These are phyloP conservation scores for Xylaria palmicola DNA, from an alignment of 495 filamentous ascomycete genomes.

Conservation along the genomic window DNA sequence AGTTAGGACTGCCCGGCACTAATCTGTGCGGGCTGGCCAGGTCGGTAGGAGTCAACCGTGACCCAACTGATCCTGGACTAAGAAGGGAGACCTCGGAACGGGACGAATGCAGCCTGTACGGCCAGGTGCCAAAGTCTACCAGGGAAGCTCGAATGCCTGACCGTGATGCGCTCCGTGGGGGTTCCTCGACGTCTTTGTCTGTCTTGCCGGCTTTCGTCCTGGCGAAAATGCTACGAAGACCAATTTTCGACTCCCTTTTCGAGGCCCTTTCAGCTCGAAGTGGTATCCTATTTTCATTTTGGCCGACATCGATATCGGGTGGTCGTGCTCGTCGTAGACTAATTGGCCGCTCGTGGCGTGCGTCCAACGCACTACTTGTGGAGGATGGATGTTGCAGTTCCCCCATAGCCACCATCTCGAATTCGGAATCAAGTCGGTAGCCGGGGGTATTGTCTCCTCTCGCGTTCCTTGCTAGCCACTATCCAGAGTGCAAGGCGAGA, in stretches of 20 bases:
- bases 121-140: slow-evolving; percentile 43
- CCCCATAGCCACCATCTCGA: not conserved
- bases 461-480: not conserved
- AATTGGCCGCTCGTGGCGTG: slow-evolving; percentile 23
- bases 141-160: slow-evolving; percentile 43
- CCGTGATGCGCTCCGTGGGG: slow-evolving; percentile 23
- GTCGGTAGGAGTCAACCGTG: slow-evolving; percentile 11
- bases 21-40: not conserved
- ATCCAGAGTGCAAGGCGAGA: not conserved
- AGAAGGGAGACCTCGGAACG: slow-evolving; percentile 42
- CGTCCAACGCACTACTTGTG: slow-evolving; percentile 19
- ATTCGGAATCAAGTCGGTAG: not conserved
- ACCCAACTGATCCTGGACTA: slow-evolving; percentile 15
- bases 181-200: slow-evolving; percentile 25
- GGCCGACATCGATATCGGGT: slow-evolving; percentile 23
- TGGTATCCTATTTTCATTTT: slow-evolving; percentile 21
- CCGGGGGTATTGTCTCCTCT: not conserved
- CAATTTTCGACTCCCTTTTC: slow-evolving; percentile 48
- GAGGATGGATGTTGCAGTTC: not conserved
- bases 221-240: slow-evolving; percentile 49
- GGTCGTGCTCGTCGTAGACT: slow-evolving; percentile 25
- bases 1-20: slow-evolving; percentile 7
- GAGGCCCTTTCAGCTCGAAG: slow-evolving; percentile 21
- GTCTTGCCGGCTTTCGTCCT: slow-evolving; percentile 32
- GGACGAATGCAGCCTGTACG: slow-evolving; percentile 37